A percentile compares a stretch with the other conserved stretches of the same genome.
These are phyloP conservation scores for Posidonia oceanica DNA, from an alignment of 116 monocot genomes.

Conservation along the genomic window DNA sequence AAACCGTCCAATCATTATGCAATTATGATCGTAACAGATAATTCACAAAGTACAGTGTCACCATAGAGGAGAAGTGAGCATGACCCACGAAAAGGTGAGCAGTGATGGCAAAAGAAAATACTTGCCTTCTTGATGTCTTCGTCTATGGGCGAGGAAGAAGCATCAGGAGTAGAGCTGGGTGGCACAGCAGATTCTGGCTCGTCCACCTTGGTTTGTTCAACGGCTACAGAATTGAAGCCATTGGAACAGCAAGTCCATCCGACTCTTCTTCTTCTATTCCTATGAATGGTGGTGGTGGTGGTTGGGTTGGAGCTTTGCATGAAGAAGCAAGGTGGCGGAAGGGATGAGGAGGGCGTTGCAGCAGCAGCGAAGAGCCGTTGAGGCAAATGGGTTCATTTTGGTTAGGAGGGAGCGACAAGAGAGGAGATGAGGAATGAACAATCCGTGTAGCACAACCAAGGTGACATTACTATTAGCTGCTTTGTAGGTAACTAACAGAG, in stretches of 20 bases:
- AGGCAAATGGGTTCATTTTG: background rate
- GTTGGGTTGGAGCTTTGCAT: background rate
- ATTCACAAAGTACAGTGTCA: background rate
- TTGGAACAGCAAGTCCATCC: background rate
- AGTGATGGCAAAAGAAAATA: background rate
- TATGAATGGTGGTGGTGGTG: background rate
- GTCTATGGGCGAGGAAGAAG: constrained; percentile 10
- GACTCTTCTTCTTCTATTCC: background rate
- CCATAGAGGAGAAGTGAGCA: background rate
- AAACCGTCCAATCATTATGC: too few species aligned
- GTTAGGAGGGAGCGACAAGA: background rate
- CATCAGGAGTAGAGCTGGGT: background rate
- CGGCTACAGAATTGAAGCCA: background rate
- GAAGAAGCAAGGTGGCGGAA: background rate
- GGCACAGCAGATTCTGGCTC: background rate
- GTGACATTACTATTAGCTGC: too few species aligned
- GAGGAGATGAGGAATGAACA: constrained; percentile 2
- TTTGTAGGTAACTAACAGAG: too few species aligned
- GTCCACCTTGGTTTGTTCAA: background rate
- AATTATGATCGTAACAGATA: too few species aligned
- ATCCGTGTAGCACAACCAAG: too few species aligned
- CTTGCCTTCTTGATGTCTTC: constrained; percentile 21
- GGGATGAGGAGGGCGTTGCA: background rate
- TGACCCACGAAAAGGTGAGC: background rate
- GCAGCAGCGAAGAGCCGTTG: background rate